These are phyloP conservation scores for Maudiozyma turicensis DNA, from an alignment of 805 yeast genomes.

Conservation along the genomic window DNA sequence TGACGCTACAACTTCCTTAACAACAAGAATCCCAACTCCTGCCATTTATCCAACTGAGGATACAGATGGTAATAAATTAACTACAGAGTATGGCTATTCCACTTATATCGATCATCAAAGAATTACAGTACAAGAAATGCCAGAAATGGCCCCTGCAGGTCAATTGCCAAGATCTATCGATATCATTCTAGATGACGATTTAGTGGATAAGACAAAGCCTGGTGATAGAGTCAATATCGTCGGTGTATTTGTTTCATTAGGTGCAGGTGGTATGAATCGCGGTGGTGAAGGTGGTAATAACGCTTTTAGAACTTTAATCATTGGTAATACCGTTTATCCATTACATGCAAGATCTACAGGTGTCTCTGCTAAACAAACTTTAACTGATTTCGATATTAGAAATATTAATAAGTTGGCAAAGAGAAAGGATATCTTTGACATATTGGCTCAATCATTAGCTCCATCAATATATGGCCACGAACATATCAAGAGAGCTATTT, in stretches of 20 bases:
- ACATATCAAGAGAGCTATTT: slow-evolving; percentile 80
- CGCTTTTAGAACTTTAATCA: slow-evolving; percentile 61
- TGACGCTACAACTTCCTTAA: slow-evolving; percentile 82
- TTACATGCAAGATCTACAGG: slow-evolving; percentile 82
- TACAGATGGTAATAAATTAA: slow-evolving; percentile 76
- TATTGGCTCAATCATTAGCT: slow-evolving; percentile 78
- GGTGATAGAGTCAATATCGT: slow-evolving; percentile 93
- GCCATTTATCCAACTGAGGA: slow-evolving; percentile 91
- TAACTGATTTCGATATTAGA: slow-evolving; percentile 76
- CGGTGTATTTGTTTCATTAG: slow-evolving; percentile 87
- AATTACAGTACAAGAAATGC: slow-evolving; percentile 91
- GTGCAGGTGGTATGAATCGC: slow-evolving; percentile 42
- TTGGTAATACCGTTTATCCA: slow-evolving; percentile 85
- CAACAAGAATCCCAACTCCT: slow-evolving; percentile 41
- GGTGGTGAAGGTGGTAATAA: slow-evolving; percentile 33
- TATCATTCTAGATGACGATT: slow-evolving; percentile 86
- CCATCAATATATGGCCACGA: slow-evolving; percentile 95
- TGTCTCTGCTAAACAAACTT: slow-evolving; percentile 56
- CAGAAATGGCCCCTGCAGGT: slow-evolving; percentile 96
- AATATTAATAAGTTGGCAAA: slow-evolving; percentile 74
- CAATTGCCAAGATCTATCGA: slow-evolving; percentile 92
- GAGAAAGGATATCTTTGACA: slow-evolving; percentile 61
- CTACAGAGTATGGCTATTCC: slow-evolving; percentile 86
- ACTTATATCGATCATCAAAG: slow-evolving; percentile 93
- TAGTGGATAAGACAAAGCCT: slow-evolving; percentile 86